These are phyloP conservation scores for Fragilariopsis cylindrus DNA, from an alignment of 108 stramenopile species.

Conservation along the genomic window DNA sequence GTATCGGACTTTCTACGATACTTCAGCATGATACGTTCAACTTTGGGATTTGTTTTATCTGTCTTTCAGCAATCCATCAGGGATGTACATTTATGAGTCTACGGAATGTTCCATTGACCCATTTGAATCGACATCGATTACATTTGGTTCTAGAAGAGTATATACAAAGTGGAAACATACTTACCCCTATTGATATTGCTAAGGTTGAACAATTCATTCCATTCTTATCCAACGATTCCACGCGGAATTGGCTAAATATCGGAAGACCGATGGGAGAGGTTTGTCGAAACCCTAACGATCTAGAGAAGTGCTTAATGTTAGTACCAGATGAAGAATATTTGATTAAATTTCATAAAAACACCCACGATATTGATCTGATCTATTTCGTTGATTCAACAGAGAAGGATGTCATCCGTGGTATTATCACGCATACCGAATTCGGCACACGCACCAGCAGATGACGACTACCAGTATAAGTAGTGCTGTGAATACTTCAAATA, in stretches of 20 bases:
- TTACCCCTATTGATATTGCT: constrained; percentile 59
- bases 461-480: background rate
- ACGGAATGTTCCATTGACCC: constrained; percentile 63
- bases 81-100: constrained; percentile 79
- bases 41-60: constrained; percentile 53
- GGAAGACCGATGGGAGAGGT: constrained; percentile 50
- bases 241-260: constrained; percentile 54
- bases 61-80: constrained; percentile 72
- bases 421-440: constrained; percentile 63
- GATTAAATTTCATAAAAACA: constrained; percentile 16
- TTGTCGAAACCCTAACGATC: constrained; percentile 48
- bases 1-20: constrained; percentile 77
- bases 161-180: constrained; percentile 22
- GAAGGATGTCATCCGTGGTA: constrained; percentile 61
- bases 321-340: constrained; percentile 25
- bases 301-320: constrained; percentile 27
- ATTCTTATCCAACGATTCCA: constrained; percentile 32
- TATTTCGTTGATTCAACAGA: constrained; percentile 57
- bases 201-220: constrained; percentile 67
- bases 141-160: constrained; percentile 58
- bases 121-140: constrained; percentile 82
- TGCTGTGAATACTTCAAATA: background rate
- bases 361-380: constrained; percentile 26
- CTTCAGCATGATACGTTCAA: constrained; percentile 41
- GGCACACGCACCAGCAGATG: background rate